Base-by-base conservation (phyloP, 345 rosid species). In the Orychophragmus violaceus region DNA sequence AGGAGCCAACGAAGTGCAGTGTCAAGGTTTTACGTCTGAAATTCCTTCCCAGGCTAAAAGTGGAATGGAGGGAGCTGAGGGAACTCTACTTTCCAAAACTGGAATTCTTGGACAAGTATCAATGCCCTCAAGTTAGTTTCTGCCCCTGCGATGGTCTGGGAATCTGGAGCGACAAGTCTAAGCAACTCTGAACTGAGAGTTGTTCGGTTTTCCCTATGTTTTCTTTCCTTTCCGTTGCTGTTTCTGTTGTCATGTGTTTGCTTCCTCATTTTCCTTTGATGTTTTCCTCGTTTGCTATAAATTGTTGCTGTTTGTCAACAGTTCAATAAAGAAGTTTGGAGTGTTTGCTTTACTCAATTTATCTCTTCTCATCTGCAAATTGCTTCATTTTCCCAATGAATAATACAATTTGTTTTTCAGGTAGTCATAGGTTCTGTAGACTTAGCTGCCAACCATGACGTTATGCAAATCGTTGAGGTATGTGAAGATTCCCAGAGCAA, bases 371-470 rank as follows among this genome's bases (percentile, higher is more conserved):
- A 48, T 17, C 37, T 59, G 3, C 61, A 46, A 21, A 5, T 50
- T 64, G 18, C 22, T 42, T 53, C 44, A 18, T 4, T 23, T 35
- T 45, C 46, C 14, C 56, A 21, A 54, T 22, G 6, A 32, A 45
- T 69, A 30, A 75, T 33, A 54, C 14, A 27, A 8, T 19, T 70
- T 68, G n/a, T 56, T 18, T 77, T 80, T 76, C 81, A 93, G 98
- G 99, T 93, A 62, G 90, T 93, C 52, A 80, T 90, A 27, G 99
- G 97, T 72, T 93, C 98, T 0, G 99, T 79, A 74, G 96, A 93
- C 79, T 85, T 92, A 48, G 96, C 99, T 77, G 99, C 99, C 74
- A 93, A 90, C 82, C 99, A 93, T 52, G 99, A 93, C 73, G 98
- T 93, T 64, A 71, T 93, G 98, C 98, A 93, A 79, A 93, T 93